phyloP scores from a whole-genome alignment of 2,329 filamentous ascomycete species.

The Zasmidium citrigriseum region DNA sequence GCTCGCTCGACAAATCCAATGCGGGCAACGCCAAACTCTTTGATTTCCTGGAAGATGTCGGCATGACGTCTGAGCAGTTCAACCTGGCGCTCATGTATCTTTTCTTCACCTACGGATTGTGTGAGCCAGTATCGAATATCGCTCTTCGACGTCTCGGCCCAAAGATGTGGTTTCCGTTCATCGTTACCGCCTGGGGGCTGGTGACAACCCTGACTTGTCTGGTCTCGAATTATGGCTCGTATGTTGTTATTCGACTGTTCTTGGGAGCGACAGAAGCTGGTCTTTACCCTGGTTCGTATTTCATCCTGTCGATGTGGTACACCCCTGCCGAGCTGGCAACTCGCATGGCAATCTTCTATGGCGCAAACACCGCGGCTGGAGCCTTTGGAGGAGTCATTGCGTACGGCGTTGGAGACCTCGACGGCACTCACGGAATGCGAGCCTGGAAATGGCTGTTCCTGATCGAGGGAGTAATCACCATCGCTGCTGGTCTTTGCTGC shows the following conservation, averaged over 20 bases:
- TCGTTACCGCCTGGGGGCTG: constrained; percentile 31
- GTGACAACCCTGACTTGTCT: constrained; percentile 35
- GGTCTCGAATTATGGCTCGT: constrained; percentile 34
- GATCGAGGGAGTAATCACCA: constrained; percentile 18
- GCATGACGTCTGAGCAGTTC: constrained; percentile 13
- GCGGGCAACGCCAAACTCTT: constrained; percentile 14
- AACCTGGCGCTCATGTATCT: constrained; percentile 14
- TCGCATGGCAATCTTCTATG: constrained; percentile 41
- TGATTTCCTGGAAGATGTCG: constrained; percentile 11
- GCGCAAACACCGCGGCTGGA: constrained; percentile 44
- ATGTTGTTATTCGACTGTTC: constrained; percentile 38
- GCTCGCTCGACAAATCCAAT: constrained; percentile 11
- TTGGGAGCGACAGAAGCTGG: constrained; percentile 37
- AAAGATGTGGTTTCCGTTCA: constrained; percentile 13
- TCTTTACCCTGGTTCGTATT: constrained; percentile 39
- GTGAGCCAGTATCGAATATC: constrained; percentile 13
- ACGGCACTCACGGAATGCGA: constrained; percentile 28
- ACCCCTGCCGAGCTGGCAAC: constrained; percentile 41
- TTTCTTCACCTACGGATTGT: constrained; percentile 14
- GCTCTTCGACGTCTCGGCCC: constrained; percentile 13
- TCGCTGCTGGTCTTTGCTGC: constrained; percentile 8
- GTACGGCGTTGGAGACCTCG: constrained; percentile 49
- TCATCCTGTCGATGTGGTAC: constrained; percentile 39
- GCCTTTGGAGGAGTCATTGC: constrained; percentile 45
- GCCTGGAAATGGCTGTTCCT: constrained; percentile 25